Base-by-base conservation (phyloP, 345 rosid genomes). In the Syzygium jambos region DNA sequence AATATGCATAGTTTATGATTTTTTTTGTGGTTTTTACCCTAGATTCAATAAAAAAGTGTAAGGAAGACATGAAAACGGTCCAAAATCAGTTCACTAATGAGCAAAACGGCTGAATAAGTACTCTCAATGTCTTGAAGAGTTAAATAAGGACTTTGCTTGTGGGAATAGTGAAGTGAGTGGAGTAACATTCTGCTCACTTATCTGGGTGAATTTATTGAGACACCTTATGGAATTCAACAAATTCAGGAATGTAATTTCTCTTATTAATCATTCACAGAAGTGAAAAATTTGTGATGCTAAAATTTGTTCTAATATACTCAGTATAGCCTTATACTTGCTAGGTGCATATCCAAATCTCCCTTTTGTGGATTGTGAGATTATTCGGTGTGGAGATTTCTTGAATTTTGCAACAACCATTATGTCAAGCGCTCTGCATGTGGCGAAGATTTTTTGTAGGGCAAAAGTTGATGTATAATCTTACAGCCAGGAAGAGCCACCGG, bases 261-360 rank as follows among this genome's bases (percentile, higher is more conserved):
- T 22, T 1, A 23, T 56, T 4, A 2, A 23, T 56, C 3, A 4
- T 4, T 56, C n/a, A 9, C 0, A 0, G 5, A 9, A 56, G 2
- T 8, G 61, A 9, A 56, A 23, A 56, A 56, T 56, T 56, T 0
- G 0, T 23, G 5, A 56, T 22, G 13, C 61, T 56, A 4, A 23
- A 56, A 56, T 56, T 22, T 56, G n/a, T 23, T 8, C n/a, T 4
- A 23, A 2, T 22, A 56, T 9, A 56, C 13, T 22, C 9, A 1
- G 5, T 23, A 23, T 55, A 3, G 25, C 25, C 25, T 55, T 3
- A 7, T 22, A 4, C 12, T 56, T 2, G 12, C 27, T 0, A 23
- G n/a, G n/a, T 2, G 12, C 61, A 23, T 56, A 56, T 56, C 12
- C 5, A 57, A 11, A 25, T 23, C 6, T 25, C n/a, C 29, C 29